Conservation (phyloP, 371 early-diverging fungal species). For the Mortierella sp. region DNA sequence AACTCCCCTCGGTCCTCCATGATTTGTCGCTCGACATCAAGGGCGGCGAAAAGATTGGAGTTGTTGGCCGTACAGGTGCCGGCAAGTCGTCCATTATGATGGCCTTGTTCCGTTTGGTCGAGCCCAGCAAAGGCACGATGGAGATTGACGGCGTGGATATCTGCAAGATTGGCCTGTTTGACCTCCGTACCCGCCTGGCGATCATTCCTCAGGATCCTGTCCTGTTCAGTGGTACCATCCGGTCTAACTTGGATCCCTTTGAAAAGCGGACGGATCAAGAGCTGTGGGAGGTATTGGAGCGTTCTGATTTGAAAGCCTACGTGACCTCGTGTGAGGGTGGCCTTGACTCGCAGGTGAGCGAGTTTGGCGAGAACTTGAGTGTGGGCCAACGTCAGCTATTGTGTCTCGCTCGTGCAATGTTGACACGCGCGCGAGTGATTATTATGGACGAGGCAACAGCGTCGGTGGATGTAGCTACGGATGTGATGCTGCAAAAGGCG, state of each 20-base stretch:
- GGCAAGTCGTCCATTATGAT: constrained; percentile 75
- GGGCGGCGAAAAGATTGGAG: constrained; percentile 71
- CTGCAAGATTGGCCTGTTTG: constrained; percentile 65
- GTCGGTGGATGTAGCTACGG: constrained; percentile 83
- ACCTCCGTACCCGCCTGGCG: constrained; percentile 70
- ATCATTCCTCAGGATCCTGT: constrained; percentile 79
- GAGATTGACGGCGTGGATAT: constrained; percentile 76
- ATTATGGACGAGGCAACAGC: constrained; percentile 91
- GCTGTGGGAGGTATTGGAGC: constrained; percentile 76
- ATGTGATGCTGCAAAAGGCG: constrained; percentile 81
- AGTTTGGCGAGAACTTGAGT: constrained; percentile 68
- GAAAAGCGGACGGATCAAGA: constrained; percentile 67
- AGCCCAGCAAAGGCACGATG: constrained; percentile 70
- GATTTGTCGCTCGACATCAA: constrained; percentile 65
- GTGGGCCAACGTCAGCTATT: constrained; percentile 74
- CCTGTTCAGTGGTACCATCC: constrained; percentile 72
- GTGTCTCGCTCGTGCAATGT: constrained; percentile 67
- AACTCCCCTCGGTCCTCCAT: constrained; percentile 68
- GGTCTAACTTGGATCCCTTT: constrained; percentile 77
- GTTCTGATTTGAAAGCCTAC: constrained; percentile 62
- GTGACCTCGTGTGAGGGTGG: constrained; percentile 60
- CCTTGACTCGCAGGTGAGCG: constrained; percentile 59
- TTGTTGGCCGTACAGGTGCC: constrained; percentile 74
- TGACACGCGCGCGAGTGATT: constrained; percentile 76
- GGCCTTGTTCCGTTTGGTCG: constrained; percentile 75